Base-by-base conservation (phyloP, 2,329 filamentous ascomycete genomes). In the Colletotrichum cuscutae region DNA sequence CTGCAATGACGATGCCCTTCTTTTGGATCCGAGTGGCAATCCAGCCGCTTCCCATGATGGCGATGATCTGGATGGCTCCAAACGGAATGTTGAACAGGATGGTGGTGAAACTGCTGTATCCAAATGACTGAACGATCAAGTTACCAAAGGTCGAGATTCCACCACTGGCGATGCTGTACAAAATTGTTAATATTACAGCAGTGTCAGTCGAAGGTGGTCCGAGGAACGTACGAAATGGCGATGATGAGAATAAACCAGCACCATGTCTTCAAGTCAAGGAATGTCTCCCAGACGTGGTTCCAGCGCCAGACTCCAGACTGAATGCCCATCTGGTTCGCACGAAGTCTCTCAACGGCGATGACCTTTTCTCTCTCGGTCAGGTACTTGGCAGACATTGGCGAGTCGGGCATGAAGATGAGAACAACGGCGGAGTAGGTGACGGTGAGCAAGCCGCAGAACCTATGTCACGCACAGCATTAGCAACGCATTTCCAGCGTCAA, bases 71-170 rank as follows among this genome's bases (percentile, higher is more conserved):
- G 0, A 91, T 88, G 0, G 84, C 85, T 4, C 89, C 89, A 69
- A 90, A 89, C 0, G 88, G 88, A 71, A 90, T 89, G 73, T 89
- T 90, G 79, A 90, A 88, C 0, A 90, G 81, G 26, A 90, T 89
- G 0, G 89, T 88, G 5, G 84, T 81, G 65, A 89, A 88, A 53
- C 84, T 82, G 57, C 83, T 82, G 76, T 88, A 90, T 3, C 88
- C 89, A 64, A 91, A 90, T 0, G 85, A 84, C 65, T 87, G 81
- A 54, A 91, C 84, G 73, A 91, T 89, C 28, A 90, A 79, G 1
- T 87, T 86, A 0, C 89, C 89, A 74, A 90, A 90, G 0, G 88
- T 88, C 0, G 85, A 84, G 65, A 90, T 89, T 2, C 88, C 88
- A 1, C 88, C 88, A 60, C 84, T 88, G 0, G 87, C 85, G 54